Base-by-base conservation (phyloP, 495 filamentous ascomycete genomes). In the Copromyces sp. region DNA sequence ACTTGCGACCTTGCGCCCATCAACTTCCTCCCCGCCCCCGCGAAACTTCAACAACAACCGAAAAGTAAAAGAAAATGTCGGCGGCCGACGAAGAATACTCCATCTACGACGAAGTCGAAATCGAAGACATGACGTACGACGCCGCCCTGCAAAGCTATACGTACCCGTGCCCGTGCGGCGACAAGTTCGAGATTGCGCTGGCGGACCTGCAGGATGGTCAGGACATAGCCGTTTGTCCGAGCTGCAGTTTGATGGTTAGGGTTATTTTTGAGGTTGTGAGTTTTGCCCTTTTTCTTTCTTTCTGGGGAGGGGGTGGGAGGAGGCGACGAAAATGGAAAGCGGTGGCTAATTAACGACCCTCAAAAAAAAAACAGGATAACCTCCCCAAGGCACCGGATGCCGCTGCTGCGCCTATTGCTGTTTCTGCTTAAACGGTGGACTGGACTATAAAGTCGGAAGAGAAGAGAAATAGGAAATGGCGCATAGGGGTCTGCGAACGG, bases 41-140 rank as follows among this genome's bases (percentile, higher is more conserved):
- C 47, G 4, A 59, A 47, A 45, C 16, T 9, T 3, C 17, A 16
- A 14, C 40, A 42, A 42, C 41, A 45, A 44, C 16, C n/a, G 6
- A 45, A 20, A 2, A 47, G 37, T 35, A 24, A 24, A 24, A 24
- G 29, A 84, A 78, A 68, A 93, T 92, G 91, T 86, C 24, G 24
- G 24, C 24, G 0, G 0, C 90, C 35, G 91, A 92, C 68, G 82
- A 90, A 45, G 82, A 86, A 68, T 79, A 89, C 61, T 89, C 91
- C 72, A 91, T 97, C 78, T 99, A 99, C 86, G 95, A 99, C 82
- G 95, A 99, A 82, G 94, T 99, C 83, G 95, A 99, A 80, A 98
- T 99, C 87, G 95, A 99, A 81, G 95, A 99, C 81, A 97, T 98
- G 92, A 95, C 93, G 79, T 99, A 89, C 81, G 94, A 99, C 81